These are phyloP conservation scores for Hanseniaspora gamundiae DNA, from an alignment of 1,139 yeast genomes.

Conservation along the genomic window DNA sequence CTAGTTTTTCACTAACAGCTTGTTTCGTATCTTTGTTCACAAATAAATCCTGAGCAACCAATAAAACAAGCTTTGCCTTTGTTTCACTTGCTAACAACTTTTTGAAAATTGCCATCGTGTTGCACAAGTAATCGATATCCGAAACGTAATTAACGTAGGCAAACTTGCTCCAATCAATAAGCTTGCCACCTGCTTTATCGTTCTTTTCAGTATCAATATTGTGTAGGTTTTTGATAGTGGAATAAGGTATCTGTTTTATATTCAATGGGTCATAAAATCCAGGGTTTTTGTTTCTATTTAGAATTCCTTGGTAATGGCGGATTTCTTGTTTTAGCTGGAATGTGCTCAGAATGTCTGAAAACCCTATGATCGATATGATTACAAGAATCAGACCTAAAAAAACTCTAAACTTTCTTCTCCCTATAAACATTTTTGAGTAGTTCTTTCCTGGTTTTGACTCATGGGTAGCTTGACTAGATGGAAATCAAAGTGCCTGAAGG, in stretches of 20 bases:
- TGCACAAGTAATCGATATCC: slow-evolving; percentile 30
- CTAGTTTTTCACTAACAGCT: slow-evolving; percentile 8
- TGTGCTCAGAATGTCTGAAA: slow-evolving; percentile 15
- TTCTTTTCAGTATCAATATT: slow-evolving; percentile 8
- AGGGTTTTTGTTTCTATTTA: slow-evolving; percentile 18
- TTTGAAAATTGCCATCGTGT: slow-evolving; percentile 31
- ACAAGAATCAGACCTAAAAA: slow-evolving; percentile 8
- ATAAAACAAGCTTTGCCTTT: slow-evolving; percentile 30
- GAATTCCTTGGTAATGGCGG: slow-evolving; percentile 18
- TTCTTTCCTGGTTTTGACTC: no score
- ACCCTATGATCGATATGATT: slow-evolving; percentile 4
- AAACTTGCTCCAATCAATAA: slow-evolving; percentile 26
- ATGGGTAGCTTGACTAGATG: no score
- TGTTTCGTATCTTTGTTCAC: slow-evolving; percentile 8
- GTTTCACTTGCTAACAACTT: slow-evolving; percentile 26
- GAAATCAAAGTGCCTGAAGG: no score
- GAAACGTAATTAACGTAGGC: slow-evolving; percentile 42
- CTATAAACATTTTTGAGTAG: slow-evolving; percentile 12
- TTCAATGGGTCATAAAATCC: slow-evolving; percentile 20
- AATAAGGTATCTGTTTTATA: slow-evolving; percentile 23
- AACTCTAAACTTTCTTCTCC: slow-evolving; percentile 16
- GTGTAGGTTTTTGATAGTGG: slow-evolving; percentile 17
- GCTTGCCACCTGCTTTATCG: slow-evolving; percentile 9
- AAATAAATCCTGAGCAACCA: slow-evolving; percentile 22
- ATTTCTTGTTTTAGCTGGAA: slow-evolving; percentile 22